Conservation (phyloP, 805 yeast genomes). For the Candida dajiaensis region DNA sequence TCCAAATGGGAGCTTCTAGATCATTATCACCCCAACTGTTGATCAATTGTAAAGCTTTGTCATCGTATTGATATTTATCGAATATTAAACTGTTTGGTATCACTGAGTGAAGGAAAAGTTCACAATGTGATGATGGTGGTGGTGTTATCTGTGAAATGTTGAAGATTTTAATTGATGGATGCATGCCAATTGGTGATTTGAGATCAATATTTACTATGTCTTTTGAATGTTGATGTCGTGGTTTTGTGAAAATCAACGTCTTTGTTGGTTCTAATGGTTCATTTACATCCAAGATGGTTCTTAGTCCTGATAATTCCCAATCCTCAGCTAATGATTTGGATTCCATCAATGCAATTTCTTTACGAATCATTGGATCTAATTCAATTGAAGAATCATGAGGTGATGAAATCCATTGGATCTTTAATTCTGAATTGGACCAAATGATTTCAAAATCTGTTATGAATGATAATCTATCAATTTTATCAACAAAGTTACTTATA, state of each 20-base stretch:
- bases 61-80: conserved; percentile 48
- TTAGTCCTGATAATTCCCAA: conserved; percentile 19
- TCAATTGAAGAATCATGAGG: conserved; percentile 15
- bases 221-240: conserved; percentile 14
- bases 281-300: conserved; percentile 11
- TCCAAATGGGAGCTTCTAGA: conserved; percentile 51
- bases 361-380: conserved; percentile 7
- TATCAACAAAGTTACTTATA: conserved; percentile 9
- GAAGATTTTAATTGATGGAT: conserved; percentile 26
- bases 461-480: conserved; percentile 16
- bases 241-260: conserved; percentile 19
- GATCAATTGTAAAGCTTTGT: conserved; percentile 26
- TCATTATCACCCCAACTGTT: conserved; percentile 50
- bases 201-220: conserved; percentile 10
- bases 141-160: conserved; percentile 7
- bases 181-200: conserved; percentile 30
- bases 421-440: conserved; percentile 10
- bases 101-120: conserved; percentile 35
- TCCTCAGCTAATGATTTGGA: conserved; percentile 11
- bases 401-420: conserved; percentile 16
- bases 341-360: conserved; percentile 22
- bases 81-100: conserved; percentile 43
- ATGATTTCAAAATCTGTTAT: conserved; percentile 17
- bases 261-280: conserved; percentile 18
- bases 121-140: conserved; percentile 29